phyloP scores from a whole-genome alignment of 2,329 filamentous ascomycete genomes.

The Trichoderma atroviride region DNA sequence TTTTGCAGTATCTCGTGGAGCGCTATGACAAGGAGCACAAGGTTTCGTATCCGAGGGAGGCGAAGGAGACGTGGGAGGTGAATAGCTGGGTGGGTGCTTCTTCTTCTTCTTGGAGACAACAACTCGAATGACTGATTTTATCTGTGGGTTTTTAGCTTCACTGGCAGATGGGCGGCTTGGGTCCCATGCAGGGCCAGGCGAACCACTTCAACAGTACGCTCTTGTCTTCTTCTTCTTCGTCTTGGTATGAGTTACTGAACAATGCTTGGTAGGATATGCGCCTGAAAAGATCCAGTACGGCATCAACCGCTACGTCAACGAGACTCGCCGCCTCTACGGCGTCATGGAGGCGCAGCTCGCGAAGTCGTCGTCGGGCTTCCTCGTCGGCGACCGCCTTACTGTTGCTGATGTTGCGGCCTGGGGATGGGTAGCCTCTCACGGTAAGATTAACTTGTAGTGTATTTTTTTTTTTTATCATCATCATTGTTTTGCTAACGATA shows the following conservation, averaged over 20 bases:
- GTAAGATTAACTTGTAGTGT: slow-evolving; percentile 40
- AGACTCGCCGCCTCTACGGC: slow-evolving; percentile 79
- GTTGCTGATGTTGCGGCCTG: slow-evolving; percentile 80
- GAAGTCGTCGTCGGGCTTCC: slow-evolving; percentile 57
- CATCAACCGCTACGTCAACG: slow-evolving; percentile 79
- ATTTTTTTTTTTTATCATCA: not conserved
- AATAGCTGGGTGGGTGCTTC: slow-evolving; percentile 67
- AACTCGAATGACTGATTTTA: not conserved
- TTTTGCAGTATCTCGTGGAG: slow-evolving; percentile 81
- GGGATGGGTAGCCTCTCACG: slow-evolving; percentile 69
- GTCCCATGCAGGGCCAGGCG: slow-evolving; percentile 79
- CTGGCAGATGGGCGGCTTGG: slow-evolving; percentile 79
- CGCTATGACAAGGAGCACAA: slow-evolving; percentile 82
- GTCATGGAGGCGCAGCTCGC: slow-evolving; percentile 73
- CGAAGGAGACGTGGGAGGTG: slow-evolving; percentile 75
- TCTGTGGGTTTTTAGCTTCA: slow-evolving; percentile 48
- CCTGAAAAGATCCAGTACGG: slow-evolving; percentile 82
- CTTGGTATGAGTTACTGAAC: not conserved
- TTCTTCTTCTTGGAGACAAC: not conserved
- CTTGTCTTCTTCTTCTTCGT: not conserved
- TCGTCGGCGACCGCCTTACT: slow-evolving; percentile 69
- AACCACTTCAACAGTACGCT: slow-evolving; percentile 73
- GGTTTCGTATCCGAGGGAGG: slow-evolving; percentile 74
- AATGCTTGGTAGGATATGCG: slow-evolving; percentile 62
- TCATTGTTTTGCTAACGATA: not conserved